Percentiles rank a stretch among this genome's conserved stretches.
These are phyloP conservation scores for Dryas octopetala DNA, from an alignment of 306 rosid species.

Conservation along the genomic window DNA sequence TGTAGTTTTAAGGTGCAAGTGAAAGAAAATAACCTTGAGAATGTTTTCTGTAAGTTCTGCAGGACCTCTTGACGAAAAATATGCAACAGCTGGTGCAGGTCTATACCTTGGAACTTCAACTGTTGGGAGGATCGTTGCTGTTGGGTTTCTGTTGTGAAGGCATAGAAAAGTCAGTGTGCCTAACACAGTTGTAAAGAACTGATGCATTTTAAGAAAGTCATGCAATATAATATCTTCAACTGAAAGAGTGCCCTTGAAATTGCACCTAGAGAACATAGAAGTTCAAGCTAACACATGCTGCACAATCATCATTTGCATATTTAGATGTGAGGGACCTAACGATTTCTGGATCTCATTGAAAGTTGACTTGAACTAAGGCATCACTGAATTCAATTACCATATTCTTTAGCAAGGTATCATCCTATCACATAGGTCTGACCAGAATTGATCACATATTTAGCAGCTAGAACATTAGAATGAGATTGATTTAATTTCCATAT, in stretches of 20 bases:
- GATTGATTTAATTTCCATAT: neutral
- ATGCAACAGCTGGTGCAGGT: slow-evolving; percentile 82
- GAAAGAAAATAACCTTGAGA: slow-evolving; percentile 65
- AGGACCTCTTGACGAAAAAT: slow-evolving; percentile 92
- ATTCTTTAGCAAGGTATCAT: neutral
- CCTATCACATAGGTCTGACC: neutral
- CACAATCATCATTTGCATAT: neutral
- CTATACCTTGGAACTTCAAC: slow-evolving; percentile 42
- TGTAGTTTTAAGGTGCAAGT: neutral
- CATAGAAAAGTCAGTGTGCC: slow-evolving; percentile 3
- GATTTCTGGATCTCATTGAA: neutral
- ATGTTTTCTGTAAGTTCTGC: slow-evolving; percentile 78
- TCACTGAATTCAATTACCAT: neutral
- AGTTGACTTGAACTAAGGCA: neutral
- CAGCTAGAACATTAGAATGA: neutral
- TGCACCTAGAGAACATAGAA: neutral
- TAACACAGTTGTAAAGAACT: neutral
- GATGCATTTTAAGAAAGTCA: neutral
- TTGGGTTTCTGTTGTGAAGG: slow-evolving; percentile 55
- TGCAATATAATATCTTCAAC: neutral
- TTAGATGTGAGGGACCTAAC: too few relatives aligned
- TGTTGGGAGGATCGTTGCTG: slow-evolving; percentile 72
- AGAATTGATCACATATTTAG: neutral
- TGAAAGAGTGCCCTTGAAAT: neutral
- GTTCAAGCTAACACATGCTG: neutral